Conservation (phyloP, 805 yeast species). For the Kockiozyma suomiensis region DNA sequence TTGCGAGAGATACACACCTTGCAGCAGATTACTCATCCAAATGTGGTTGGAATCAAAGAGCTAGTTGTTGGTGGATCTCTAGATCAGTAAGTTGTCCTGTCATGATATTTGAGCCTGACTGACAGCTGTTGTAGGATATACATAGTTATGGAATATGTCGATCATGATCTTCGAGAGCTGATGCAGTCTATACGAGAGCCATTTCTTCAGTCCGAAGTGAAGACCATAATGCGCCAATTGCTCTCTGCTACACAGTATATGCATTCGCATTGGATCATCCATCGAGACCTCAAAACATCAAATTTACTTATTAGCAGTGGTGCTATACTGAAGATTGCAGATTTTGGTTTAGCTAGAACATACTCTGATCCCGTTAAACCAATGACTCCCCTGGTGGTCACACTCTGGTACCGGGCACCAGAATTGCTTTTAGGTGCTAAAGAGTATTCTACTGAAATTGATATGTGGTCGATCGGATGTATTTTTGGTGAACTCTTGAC, state of each 20-base stretch:
- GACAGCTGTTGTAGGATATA: slow-evolving; percentile 33
- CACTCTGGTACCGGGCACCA: slow-evolving; percentile 47
- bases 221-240: slow-evolving; percentile 39
- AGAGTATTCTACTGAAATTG: slow-evolving; percentile 45
- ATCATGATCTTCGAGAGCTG: slow-evolving; percentile 39
- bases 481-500: slow-evolving; percentile 56
- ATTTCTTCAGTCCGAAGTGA: slow-evolving; percentile 40
- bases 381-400: slow-evolving; percentile 18
- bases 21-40: slow-evolving; percentile 52
- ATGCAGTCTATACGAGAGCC: slow-evolving; percentile 33
- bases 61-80: slow-evolving; percentile 50
- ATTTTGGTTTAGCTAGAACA: slow-evolving; percentile 58
- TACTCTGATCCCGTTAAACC: slow-evolving; percentile 37
- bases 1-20: slow-evolving; percentile 65
- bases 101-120: no score
- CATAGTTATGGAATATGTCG: slow-evolving; percentile 42
- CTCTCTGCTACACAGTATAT: slow-evolving; percentile 36
- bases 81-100: slow-evolving; percentile 27
- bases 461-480: slow-evolving; percentile 64
- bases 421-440: slow-evolving; percentile 53
- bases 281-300: slow-evolving; percentile 40
- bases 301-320: slow-evolving; percentile 36
- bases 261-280: slow-evolving; percentile 37
- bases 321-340: slow-evolving; percentile 39
- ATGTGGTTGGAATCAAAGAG: slow-evolving; percentile 57